Base-by-base conservation (phyloP, 352 stramenopile species). In the Phytophthora cactorum region DNA sequence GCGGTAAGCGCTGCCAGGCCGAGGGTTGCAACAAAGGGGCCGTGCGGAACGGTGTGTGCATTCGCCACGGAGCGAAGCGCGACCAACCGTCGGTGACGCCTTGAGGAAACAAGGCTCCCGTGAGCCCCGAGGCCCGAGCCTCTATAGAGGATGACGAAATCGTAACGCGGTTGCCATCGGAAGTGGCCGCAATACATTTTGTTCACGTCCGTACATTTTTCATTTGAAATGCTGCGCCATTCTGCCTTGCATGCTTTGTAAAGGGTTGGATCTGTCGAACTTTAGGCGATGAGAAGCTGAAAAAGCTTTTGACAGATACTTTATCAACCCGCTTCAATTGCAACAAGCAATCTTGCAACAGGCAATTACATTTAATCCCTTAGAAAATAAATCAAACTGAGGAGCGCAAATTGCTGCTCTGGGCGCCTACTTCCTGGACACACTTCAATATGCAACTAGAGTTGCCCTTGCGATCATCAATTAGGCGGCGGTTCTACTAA, bases 11-110 rank as follows among this genome's bases (percentile, higher is more conserved):
- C 29, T 96, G 86, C 55, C 79, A 93, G 63, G 66, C 72, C 14
- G 72, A 89, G 10, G 88, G 85, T n/a, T 96, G 86, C 80, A 88
- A 80, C 74, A 96, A 96, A 43, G 83, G 87, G 4, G 88, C 88
- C 7, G 86, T 96, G 12, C 86, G 84, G 45, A 90, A 93, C 59
- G 88, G 88, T 17, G 81, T 93, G n/a, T 96, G 88, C 78, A 96
- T 96, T 70, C 86, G 86, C 59, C 86, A 95, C 49, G 86, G 85
- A 39, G 84, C 83, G 50, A 91, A 91, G 76, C 83, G 83, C 52
- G 81, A 91, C 51, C 63, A 71, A 34, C 17, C 49, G 36, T 75
- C 54, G 60, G 38, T 56, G 47, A 63, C 61, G 34, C 70, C 66
- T 27, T 78, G 64, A 52, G 69, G n/a, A 65, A 63, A 29, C 28